Evolutionary conservation across 2,329 filamentous ascomycete species (phyloP).

Genomic region (Fusarium sp.): DNA sequence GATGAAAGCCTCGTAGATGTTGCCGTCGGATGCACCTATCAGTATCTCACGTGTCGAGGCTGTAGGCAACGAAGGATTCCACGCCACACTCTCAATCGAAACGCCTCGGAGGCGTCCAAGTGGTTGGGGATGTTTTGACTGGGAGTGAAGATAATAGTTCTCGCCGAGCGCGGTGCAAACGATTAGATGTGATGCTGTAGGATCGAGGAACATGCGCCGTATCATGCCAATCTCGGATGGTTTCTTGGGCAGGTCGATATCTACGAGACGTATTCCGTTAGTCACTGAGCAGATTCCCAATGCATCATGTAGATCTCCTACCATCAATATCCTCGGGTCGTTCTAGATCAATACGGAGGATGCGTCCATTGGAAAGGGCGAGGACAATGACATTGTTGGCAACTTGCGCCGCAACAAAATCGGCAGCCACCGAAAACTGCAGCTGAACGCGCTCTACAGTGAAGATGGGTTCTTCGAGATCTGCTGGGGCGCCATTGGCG

Average conservation of each 20-base stretch:
- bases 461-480: conserved; percentile 84
- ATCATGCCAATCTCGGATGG: conserved; percentile 92
- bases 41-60: conserved; percentile 95
- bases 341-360: conserved; percentile 93
- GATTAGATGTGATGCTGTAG: conserved; percentile 93
- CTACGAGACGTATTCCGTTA: conserved; percentile 59
- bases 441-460: conserved; percentile 92
- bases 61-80: conserved; percentile 93
- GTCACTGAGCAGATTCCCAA: background rate
- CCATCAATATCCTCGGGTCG: conserved; percentile 95
- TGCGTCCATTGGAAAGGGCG: conserved; percentile 90
- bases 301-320: conserved; percentile 52
- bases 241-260: conserved; percentile 97
- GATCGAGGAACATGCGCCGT: conserved; percentile 95
- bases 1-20: conserved; percentile 94
- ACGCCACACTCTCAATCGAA: conserved; percentile 88
- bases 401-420: conserved; percentile 96
- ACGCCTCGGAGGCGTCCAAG: conserved; percentile 87
- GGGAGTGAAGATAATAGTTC: conserved; percentile 97
- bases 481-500: conserved; percentile 67
- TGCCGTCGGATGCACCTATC: conserved; percentile 90
- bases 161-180: conserved; percentile 92
- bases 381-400: conserved; percentile 97
- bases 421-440: conserved; percentile 92
- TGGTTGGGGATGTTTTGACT: conserved; percentile 87